Base-by-base conservation (phyloP, 139 green algal genomes). In the Chlamydomonas sp. region DNA sequence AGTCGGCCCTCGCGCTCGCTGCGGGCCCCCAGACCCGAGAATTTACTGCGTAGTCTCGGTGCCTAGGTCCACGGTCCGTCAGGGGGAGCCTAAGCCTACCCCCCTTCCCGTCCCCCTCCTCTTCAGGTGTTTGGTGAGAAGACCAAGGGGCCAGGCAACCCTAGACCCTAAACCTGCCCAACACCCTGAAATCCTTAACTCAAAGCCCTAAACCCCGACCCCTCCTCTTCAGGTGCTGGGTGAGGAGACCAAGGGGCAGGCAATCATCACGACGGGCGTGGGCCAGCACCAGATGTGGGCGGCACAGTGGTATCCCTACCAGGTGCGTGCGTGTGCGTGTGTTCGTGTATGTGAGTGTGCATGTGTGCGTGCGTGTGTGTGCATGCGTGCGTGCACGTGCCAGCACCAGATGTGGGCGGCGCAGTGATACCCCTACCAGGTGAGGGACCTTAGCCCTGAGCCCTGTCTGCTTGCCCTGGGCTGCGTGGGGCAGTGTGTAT, bases 261-360 rank as follows among this genome's bases (percentile, higher is more conserved):
- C 92, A 26, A 90, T 99, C 67, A 88, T 99, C 70, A 95, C 91
- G 31, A 99, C 95, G 0, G 95, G 95, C 16, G 95, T 99, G 35
- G 95, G 95, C 0, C 95, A 99, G 84, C 95, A 99, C 75, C 95
- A 99, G 76, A 98, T 99, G 95, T 99, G 89, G 87, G 88, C 90
- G 2, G 95, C 94, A 57, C 94, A 99, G 73, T 97, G 83, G 80
- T 98, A 96, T 83, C 84, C 85, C 13, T 93, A 92, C 74, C 47
- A 68, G 13, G 73, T n/a, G n/a, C n/a, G n/a, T n/a, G 87, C 71
- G 89, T 93, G 3, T 77, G 94, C 20, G n/a, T n/a, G n/a, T n/a
- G n/a, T n/a, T n/a, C n/a, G n/a, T n/a, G n/a, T n/a, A n/a, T n/a
- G n/a, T n/a, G n/a, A n/a, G n/a, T n/a, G n/a, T n/a, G n/a, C n/a